Percentiles rank a stretch among this genome's conserved stretches.
Conservation (phyloP, 768 basidiomycete genomes). For the Collybia sp. region DNA sequence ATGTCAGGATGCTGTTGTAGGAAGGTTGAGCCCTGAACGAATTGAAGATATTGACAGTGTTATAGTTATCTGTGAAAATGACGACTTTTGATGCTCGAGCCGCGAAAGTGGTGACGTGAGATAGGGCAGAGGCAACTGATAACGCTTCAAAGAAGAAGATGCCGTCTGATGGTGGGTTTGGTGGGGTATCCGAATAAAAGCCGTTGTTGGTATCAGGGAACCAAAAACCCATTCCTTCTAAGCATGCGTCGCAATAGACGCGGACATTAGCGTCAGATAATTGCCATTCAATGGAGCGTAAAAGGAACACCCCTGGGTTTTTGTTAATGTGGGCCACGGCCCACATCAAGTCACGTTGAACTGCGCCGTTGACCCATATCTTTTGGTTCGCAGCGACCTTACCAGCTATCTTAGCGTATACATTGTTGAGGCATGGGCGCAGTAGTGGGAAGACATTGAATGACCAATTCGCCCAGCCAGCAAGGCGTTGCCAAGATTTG, state of each 20-base stretch:
- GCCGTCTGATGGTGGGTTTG: background rate
- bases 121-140: slow-evolving; percentile 15
- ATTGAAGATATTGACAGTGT: slow-evolving; percentile 15
- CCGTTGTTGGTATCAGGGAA: slow-evolving; percentile 12
- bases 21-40: slow-evolving; percentile 8
- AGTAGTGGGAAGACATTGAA: slow-evolving; percentile 35
- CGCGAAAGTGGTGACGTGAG: background rate
- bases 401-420: slow-evolving; percentile 30
- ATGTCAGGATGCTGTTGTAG: slow-evolving; percentile 16
- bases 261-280: background rate
- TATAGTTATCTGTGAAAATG: slow-evolving; percentile 14
- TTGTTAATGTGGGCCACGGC: slow-evolving; percentile 14
- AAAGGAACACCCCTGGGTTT: slow-evolving; percentile 16
- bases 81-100: background rate
- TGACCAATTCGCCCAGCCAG: slow-evolving; percentile 34
- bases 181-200: slow-evolving; percentile 10
- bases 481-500: slow-evolving; percentile 18
- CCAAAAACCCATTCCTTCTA: slow-evolving; percentile 22
- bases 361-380: slow-evolving; percentile 20
- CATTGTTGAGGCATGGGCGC: slow-evolving; percentile 19
- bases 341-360: slow-evolving; percentile 28
- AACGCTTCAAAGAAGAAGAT: slow-evolving; percentile 25
- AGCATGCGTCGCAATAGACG: slow-evolving; percentile 22
- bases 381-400: slow-evolving; percentile 8
- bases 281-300: slow-evolving; percentile 13